Base-by-base conservation (phyloP, 805 yeast genomes). In the Kluyveromyces wickerhamii region DNA sequence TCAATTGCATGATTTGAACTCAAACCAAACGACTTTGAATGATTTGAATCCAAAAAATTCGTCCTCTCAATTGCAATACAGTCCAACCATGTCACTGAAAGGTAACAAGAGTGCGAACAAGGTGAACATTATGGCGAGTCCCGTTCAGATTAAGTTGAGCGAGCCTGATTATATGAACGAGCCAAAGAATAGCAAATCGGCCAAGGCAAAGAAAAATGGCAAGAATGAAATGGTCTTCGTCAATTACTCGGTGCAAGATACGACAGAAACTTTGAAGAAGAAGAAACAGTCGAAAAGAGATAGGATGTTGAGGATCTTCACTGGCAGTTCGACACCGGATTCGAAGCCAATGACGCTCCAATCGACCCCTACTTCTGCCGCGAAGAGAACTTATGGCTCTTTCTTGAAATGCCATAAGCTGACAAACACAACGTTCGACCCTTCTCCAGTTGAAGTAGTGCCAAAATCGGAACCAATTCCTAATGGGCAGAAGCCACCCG, bases 171-270 rank as follows among this genome's bases (percentile, higher is more conserved):
- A 39, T 29, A 33, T 39, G 29, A 27, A 33, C 13, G 32, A 27
- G 17, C n/a, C 15, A n/a, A 27, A 21, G 13, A 15, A 21, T 6
- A 16, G 11, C 13, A 22, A 18, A 14, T 35, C 35, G 16, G 35
- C 26, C 25, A 38, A 37, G 12, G 8, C 36, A 10, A 42, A 41
- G 9, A 48, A 39, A n/a, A 48, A 45, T 18, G 21, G 39, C 10
- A 46, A 44, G 32, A 51, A 54, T 11, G 52, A 48, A 19, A 54
- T 56, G 57, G 59, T 54, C 5, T 56, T 56, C 36, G 61, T 56
- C 7, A 56, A 56, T 39, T 56, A 54, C 33, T 54, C 59, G 13
- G 59, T 56, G 7, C 58, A 54, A 28, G 59, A 54, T 22, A 41
- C 45, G n/a, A 32, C 32, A 7, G 40, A 40, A 4, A 22, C 34